Evolutionary conservation across 805 yeast genomes (phyloP), one percentile per base, ranked within the genome.

Genomic region (Candida boidinii): DNA sequence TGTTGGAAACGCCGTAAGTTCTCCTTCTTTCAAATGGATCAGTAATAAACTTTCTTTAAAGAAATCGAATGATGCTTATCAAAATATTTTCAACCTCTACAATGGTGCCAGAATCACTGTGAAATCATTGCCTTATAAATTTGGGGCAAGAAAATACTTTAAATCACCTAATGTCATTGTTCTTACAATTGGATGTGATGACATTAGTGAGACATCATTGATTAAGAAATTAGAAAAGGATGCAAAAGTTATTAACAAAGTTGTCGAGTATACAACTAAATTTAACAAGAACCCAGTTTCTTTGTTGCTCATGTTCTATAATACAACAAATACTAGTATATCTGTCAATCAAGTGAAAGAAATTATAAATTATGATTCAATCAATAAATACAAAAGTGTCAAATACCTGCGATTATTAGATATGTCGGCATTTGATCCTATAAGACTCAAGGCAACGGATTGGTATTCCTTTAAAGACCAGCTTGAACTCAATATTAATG

Each of bases 141-240:
- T 58, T 33, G 39, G 60, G 17, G 58, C 60, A 17, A 56, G 56
- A 20, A 51, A 51, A 7, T 58, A 58, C 31, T 70, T 70, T 42
- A 46, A 54, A 18, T 51, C 54, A 16, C 49, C 68, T 5, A 58
- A 67, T 1, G 62, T 70, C 33, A 34, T 77, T 5, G 39, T 77
- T 4, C 60, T 75, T 43, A 77, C 73, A 41, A 62, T 76, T 40
- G 82, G 82, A 3, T 44, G 66, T 17, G 43, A 57, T 2, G 44
- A 50, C 9, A 7, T 16, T 7, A 7, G n/a, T n/a, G 12, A 17
- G 7, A 22, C 7, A 13, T 11, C 14, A 2, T 17, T 28, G 10
- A 23, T 28, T 3, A 23, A 36, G 10, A 39, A 43, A 14, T 31
- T 47, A 18, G 19, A 29, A 5, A 33, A 31, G 12, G 46, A 46